Evolutionary conservation across 305 asterid species (phyloP), one percentile per base, ranked within the genome.

Genomic region (Plantago coronopus): DNA sequence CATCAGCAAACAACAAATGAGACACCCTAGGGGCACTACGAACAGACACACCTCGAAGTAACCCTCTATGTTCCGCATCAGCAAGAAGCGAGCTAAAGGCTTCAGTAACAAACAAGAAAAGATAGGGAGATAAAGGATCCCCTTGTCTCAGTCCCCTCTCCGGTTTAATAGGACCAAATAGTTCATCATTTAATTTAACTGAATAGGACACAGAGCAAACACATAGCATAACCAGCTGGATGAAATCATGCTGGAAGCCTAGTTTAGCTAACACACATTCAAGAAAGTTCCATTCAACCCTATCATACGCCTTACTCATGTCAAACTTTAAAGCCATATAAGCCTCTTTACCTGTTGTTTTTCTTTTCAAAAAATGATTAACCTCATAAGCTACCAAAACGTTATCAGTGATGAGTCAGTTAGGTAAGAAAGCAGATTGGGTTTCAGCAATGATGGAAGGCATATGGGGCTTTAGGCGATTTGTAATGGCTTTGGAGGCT

Each of bases 251-350:
- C n/a, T 19, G 18, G 15, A 57, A 38, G 0, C 62, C 49, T 5
- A 61, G 4, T 0, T 12, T 22, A 1, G 1, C 13, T 17, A 61
- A 15, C 6, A 48, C 17, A 0, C 3, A 9, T 0, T 14, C 17
- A 2, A 61, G 45, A 17, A 45, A 61, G 17, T 14, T 0, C 65
- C 65, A 47, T 21, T 27, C 56, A 6, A 47, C 21, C 0, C 27
- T n/a, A 10, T 61, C 65, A 17, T 29, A 61, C 0, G 46, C 45
- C 14, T 61, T 61, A 2, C 56, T 47, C 46, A 29, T 46, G 13
- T 61, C 65, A 0, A 61, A 18, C 17, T 61, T 61, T 0, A 61
- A 0, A 0, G 57, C 29, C 17, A 47, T 11, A 3, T 7, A 3
- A 9, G 13, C 65, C 10, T 10, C 6, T 9, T 0, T 10, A 2